Base-by-base conservation (phyloP, 345 rosid genomes). In the Hibiscus tridactylites region DNA sequence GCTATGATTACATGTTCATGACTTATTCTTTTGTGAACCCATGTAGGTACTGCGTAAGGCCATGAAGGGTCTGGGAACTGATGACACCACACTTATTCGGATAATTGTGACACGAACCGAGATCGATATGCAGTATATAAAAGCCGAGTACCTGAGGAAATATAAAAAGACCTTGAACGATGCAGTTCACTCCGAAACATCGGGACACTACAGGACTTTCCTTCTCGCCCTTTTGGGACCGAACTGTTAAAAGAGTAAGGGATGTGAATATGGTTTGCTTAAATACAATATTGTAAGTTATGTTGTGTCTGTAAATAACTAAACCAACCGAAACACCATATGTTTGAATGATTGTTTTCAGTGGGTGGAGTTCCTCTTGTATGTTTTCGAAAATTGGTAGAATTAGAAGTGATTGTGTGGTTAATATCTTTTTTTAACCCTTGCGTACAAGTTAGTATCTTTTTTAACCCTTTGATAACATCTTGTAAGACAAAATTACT, bases 111-210 rank as follows among this genome's bases (percentile, higher is more conserved):
- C 92, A 3, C 80, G 92, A 79, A 79, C 92, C 46, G 90, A 88
- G 85, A 79, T 90, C 0, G 96, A 90, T 81, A 85, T 88, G 89
- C 90, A 88, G 37, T 82, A 87, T 59, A 83, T 88, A 73, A 88
- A 87, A 71, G 86, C 76, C 0, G 92, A 90, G 70, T 88, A 90
- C 82, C 57, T 44, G 68, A 90, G 78, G 80, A 88, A 82, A 79
- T 85, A 90, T 81, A 80, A 65, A 29, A 88, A 77, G 81, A 71
- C 88, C 17, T 72, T 90, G 79, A 81, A 82, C 17, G 87, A 86
- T 33, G 89, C 87, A 1, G 89, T 88, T 71, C 83, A 83, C 70
- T 82, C 92, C 0, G 92, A 90, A 65, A 90, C 90, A n/a, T 90
- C 92, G 16, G 86, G 96, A 53, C 77, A 86, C 76, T 90, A 88